phyloP scores from a whole-genome alignment of 1,284 basidiomycete species.

The Macrocystidia cucumis region DNA sequence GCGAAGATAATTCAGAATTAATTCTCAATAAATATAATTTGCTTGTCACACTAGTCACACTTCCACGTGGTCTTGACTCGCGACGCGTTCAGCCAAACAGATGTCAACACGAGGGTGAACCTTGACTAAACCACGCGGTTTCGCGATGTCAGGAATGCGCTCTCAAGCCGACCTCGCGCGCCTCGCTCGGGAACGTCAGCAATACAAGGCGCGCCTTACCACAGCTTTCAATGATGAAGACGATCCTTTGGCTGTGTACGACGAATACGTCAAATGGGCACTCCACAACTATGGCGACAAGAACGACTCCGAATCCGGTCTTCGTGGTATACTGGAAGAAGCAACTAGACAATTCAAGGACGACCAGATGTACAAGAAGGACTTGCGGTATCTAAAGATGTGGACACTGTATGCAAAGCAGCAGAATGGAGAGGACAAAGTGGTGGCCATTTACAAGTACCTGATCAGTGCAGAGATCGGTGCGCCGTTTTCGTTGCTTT shows the following conservation, averaged over 20 bases:
- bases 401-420: slow-evolving; percentile 80
- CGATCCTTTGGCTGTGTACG: slow-evolving; percentile 60
- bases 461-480: slow-evolving; percentile 78
- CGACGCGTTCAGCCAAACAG: slow-evolving; percentile 9
- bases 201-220: slow-evolving; percentile 22
- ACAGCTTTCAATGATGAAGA: slow-evolving; percentile 51
- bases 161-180: slow-evolving; percentile 2
- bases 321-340: slow-evolving; percentile 26
- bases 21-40: no score
- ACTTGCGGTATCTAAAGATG: slow-evolving; percentile 83
- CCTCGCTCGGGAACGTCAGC: slow-evolving; percentile 16
- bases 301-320: slow-evolving; percentile 28
- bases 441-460: slow-evolving; percentile 66
- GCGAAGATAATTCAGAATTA: no score
- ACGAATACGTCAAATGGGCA: slow-evolving; percentile 67
- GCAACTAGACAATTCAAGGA: slow-evolving; percentile 62
- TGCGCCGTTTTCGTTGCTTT: slow-evolving; percentile 68
- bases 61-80: slow-evolving; percentile 9
- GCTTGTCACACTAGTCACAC: neutral
- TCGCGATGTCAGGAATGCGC: slow-evolving; percentile 1
- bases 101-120: slow-evolving; percentile 5
- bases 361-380: slow-evolving; percentile 76
- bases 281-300: slow-evolving; percentile 42
- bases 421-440: slow-evolving; percentile 44
- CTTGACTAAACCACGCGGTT: slow-evolving; percentile 4